These are phyloP conservation scores for Kwoniella shivajii DNA, from an alignment of 1,284 basidiomycete genomes.

Conservation along the genomic window DNA sequence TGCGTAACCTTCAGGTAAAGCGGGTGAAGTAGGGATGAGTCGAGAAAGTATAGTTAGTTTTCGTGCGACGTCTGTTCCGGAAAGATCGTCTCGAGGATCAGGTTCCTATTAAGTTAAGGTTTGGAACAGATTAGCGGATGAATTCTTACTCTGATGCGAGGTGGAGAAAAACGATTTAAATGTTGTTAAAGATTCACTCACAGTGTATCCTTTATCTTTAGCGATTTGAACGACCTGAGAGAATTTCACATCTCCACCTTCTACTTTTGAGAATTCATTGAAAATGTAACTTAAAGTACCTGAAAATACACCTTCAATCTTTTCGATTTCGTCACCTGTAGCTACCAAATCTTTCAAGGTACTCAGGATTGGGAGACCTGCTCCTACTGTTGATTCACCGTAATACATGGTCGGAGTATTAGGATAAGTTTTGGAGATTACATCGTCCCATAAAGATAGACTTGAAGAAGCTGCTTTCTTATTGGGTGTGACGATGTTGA, in stretches of 20 bases:
- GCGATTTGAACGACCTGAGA: constrained; percentile 87
- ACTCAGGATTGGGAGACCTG: constrained; percentile 88
- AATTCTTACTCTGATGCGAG: not conserved
- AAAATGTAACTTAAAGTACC: constrained; percentile 99
- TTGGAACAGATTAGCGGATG: not conserved
- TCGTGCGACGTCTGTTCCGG: constrained; percentile 93
- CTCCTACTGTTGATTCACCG: constrained; percentile 94
- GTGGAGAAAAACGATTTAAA: not conserved
- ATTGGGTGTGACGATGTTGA: constrained; percentile 93
- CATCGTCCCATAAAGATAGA: constrained; percentile 70
- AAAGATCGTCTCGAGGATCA: constrained; percentile 93
- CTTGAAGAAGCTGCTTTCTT: constrained; percentile 92
- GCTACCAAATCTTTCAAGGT: constrained; percentile 88
- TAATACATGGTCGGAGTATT: constrained; percentile 66
- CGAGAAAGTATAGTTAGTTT: constrained; percentile 95
- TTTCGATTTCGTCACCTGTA: constrained; percentile 79
- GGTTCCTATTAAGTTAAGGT: constrained; percentile 71
- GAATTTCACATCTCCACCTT: constrained; percentile 61
- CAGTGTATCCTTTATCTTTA: constrained; percentile 91
- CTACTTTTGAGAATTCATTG: constrained; percentile 79
- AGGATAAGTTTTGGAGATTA: constrained; percentile 60
- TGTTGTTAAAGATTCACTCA: constrained; percentile 56
- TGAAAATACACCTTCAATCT: constrained; percentile 65
- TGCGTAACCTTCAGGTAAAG: constrained; percentile 68
- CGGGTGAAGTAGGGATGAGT: constrained; percentile 58